Evolutionary conservation across 805 yeast genomes (phyloP).

Genomic region (Spathaspora sp.): DNA sequence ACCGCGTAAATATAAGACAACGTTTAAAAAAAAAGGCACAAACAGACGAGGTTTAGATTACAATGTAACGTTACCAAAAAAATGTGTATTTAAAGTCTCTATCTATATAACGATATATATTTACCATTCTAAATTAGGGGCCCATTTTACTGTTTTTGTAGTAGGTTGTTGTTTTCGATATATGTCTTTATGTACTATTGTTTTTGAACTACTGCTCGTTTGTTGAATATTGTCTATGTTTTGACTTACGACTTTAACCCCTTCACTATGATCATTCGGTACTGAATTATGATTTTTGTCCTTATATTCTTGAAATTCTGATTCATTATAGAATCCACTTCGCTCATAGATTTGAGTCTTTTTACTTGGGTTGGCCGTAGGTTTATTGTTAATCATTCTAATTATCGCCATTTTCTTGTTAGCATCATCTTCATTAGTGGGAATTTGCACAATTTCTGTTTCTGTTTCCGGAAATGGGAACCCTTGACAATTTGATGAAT

Average conservation of each 20-base stretch:
- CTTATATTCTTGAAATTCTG: constrained; percentile 22
- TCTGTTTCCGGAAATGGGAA: constrained; percentile 57
- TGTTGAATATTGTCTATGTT: not conserved
- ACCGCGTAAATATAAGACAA: not conserved
- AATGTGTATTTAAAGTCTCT: not conserved
- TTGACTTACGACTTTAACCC: constrained; percentile 20
- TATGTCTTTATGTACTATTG: not conserved
- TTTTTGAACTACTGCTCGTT: not conserved
- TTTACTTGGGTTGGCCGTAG: not conserved
- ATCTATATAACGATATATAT: not conserved
- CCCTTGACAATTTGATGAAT: constrained; percentile 58
- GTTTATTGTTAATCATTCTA: constrained; percentile 20
- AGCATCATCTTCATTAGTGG: constrained; percentile 35
- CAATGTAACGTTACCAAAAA: not conserved
- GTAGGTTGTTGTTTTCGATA: not conserved
- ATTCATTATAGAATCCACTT: constrained; percentile 28
- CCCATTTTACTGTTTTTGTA: constrained; percentile 25
- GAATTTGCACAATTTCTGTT: constrained; percentile 59
- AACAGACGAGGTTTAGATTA: not conserved
- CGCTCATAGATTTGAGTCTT: not conserved
- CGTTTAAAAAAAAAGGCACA: not conserved
- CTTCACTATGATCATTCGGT: constrained; percentile 10
- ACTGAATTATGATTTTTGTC: constrained; percentile 4
- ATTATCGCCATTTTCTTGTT: constrained; percentile 37
- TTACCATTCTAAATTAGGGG: constrained; percentile 35